phyloP scores from a whole-genome alignment of 2,329 filamentous ascomycete genomes.

The Escovopsis sp. region DNA sequence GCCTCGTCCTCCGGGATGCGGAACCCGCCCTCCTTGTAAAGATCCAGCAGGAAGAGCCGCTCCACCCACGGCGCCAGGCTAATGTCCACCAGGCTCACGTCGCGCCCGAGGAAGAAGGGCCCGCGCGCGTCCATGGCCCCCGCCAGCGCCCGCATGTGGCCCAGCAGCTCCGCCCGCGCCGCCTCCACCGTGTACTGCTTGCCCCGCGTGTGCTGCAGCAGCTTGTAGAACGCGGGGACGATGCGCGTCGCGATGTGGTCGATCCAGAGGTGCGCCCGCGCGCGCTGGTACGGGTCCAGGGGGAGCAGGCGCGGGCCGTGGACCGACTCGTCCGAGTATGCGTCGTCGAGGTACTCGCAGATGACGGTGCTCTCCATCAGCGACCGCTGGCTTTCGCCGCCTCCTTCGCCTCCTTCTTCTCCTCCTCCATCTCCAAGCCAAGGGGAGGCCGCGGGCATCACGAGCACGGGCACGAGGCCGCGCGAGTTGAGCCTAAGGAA shows the following conservation, averaged over 20 bases:
- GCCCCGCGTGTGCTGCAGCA: conserved; percentile 38
- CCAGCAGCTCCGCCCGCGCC: conserved; percentile 42
- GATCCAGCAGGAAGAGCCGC: conserved; percentile 58
- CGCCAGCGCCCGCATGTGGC: conserved; percentile 43
- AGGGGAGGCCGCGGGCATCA: conserved; percentile 19
- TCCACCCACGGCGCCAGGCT: conserved; percentile 60
- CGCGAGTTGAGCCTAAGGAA: conserved; percentile 60
- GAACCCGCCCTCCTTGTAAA: conserved; percentile 49
- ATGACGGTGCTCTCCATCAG: conserved; percentile 61
- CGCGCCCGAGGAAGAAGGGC: conserved; percentile 52
- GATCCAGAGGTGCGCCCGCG: conserved; percentile 55
- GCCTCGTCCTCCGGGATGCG: conserved; percentile 37
- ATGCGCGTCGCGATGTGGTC: conserved; percentile 55
- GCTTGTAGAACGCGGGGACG: conserved; percentile 53
- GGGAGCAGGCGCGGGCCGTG: conserved; percentile 41
- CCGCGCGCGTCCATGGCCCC: conserved; percentile 40
- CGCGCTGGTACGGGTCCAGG: conserved; percentile 45
- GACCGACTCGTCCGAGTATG: conserved; percentile 33
- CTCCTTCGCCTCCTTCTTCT: conserved; percentile 2
- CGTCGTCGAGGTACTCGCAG: conserved; percentile 63
- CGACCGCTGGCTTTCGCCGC: conserved; percentile 28
- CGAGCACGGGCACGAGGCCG: conserved; percentile 59
- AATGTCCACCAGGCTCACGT: conserved; percentile 55
- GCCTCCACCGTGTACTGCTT: conserved; percentile 35
- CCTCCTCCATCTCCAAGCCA: no score